Evolutionary conservation across 2,329 filamentous ascomycete genomes (phyloP).

Genomic region (Chaetomiaceae sp.): DNA sequence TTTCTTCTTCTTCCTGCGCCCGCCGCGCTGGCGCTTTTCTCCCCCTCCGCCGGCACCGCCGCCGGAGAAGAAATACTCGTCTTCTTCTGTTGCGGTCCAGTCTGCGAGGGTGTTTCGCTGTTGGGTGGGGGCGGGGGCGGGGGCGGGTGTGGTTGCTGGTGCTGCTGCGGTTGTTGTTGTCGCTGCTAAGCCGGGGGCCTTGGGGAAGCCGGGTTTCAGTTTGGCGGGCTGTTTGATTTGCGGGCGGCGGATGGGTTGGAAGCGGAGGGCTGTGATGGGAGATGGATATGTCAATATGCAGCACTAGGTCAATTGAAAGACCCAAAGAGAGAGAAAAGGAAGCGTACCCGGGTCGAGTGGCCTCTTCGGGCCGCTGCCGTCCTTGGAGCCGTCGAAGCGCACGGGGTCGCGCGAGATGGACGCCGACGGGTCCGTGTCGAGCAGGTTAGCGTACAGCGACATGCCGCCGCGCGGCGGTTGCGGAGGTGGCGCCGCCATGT

Average conservation of each 20-base stretch:
- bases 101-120: conserved; percentile 70
- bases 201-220: conserved; percentile 57
- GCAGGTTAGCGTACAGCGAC: conserved; percentile 80
- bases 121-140: conserved; percentile 39
- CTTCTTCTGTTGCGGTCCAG: conserved; percentile 72
- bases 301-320: too few species aligned
- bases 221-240: conserved; percentile 56
- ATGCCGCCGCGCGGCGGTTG: conserved; percentile 41
- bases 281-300: too few species aligned
- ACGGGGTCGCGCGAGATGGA: conserved; percentile 76
- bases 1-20: conserved; percentile 42
- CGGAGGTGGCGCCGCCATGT: conserved; percentile 18
- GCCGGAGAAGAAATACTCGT: conserved; percentile 66
- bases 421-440: conserved; percentile 51
- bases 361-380: conserved; percentile 55
- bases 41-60: conserved; percentile 35
- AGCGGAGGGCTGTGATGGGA: conserved; percentile 61
- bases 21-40: conserved; percentile 70
- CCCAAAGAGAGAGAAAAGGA: too few species aligned
- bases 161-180: conserved; percentile 33
- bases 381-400: conserved; percentile 55
- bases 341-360: conserved; percentile 39
- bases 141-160: conserved; percentile 22
- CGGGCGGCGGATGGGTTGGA: conserved; percentile 80
- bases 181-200: conserved; percentile 32